Percentiles rank a stretch among this genome's conserved stretches.
phyloP scores from a whole-genome alignment of 2,329 filamentous ascomycete genomes.

The Colletotrichum zoysiae region DNA sequence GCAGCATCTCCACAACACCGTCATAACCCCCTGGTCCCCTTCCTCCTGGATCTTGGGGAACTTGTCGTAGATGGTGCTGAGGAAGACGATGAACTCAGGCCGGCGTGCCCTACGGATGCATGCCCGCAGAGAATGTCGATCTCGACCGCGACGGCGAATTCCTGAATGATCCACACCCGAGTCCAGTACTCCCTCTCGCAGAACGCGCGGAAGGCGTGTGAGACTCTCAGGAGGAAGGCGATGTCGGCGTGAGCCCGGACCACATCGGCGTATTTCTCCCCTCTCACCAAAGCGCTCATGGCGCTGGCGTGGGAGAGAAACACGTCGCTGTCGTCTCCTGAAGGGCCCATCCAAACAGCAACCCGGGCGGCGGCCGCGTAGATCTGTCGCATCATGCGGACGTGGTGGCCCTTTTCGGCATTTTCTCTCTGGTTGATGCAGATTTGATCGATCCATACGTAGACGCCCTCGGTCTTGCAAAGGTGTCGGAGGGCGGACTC shows the following conservation, averaged over 20 bases:
- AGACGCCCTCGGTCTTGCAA: background rate
- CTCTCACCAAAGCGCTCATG: slow-evolving; percentile 1
- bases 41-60: slow-evolving; percentile 1
- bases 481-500: slow-evolving; percentile 22
- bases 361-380: slow-evolving; percentile 25
- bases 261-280: slow-evolving; percentile 6
- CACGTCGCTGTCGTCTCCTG: background rate
- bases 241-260: slow-evolving; percentile 1
- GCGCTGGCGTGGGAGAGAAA: slow-evolving; percentile 2
- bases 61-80: background rate
- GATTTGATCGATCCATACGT: slow-evolving; percentile 30
- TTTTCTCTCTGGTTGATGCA: slow-evolving; percentile 29
- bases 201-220: slow-evolving; percentile 38
- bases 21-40: background rate
- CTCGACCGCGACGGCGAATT: slow-evolving; percentile 46
- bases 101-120: slow-evolving; percentile 3
- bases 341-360: slow-evolving; percentile 26
- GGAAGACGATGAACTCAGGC: slow-evolving; percentile 17
- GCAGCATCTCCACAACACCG: slow-evolving; percentile 7
- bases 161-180: slow-evolving; percentile 51
- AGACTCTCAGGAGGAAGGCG: slow-evolving; percentile 15
- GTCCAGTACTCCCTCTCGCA: slow-evolving; percentile 54
- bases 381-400: slow-evolving; percentile 26
- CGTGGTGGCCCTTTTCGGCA: slow-evolving; percentile 30
- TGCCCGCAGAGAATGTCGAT: slow-evolving; percentile 47